These are phyloP conservation scores for Tricholoma saponaceum DNA, from an alignment of 768 basidiomycete species.

Conservation along the genomic window DNA sequence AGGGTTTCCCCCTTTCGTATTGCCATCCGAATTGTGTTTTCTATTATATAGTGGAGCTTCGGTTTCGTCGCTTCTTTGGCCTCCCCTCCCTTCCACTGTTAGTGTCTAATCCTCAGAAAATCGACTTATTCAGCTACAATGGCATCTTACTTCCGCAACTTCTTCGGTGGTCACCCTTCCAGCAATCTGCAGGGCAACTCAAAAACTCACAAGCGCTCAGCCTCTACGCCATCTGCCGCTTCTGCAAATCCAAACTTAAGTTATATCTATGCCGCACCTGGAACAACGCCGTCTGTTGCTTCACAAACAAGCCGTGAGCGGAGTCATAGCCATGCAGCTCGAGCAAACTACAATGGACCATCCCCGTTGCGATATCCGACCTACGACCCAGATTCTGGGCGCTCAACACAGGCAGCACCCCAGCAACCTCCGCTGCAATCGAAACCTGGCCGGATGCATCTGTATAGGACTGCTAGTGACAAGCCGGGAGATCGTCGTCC, in stretches of 20 bases:
- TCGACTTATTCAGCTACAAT: conserved; percentile 19
- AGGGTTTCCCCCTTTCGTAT: background rate
- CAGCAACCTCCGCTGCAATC: conserved; percentile 6
- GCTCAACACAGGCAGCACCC: conserved; percentile 22
- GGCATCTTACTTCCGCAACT: conserved; percentile 47
- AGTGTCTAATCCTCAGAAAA: background rate
- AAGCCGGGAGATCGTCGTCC: conserved; percentile 41
- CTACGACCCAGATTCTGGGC: conserved; percentile 23
- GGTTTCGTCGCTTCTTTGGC: background rate
- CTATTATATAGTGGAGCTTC: background rate
- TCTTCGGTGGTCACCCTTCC: conserved; percentile 15
- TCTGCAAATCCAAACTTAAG: conserved; percentile 25
- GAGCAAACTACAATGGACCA: conserved; percentile 24
- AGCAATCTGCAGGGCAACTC: conserved; percentile 20
- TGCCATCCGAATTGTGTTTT: background rate
- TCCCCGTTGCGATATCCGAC: conserved; percentile 39
- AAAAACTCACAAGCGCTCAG: conserved; percentile 41
- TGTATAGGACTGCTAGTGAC: conserved; percentile 40
- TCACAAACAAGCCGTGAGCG: conserved; percentile 33
- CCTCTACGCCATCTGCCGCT: conserved; percentile 30
- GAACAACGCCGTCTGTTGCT: conserved; percentile 31
- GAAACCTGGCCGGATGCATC: conserved; percentile 27
- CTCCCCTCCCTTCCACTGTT: background rate
- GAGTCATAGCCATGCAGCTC: conserved; percentile 35
- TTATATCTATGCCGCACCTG: conserved; percentile 36